Percentiles rank a stretch among this genome's conserved stretches.
These are phyloP conservation scores for Adenanthera pavonina DNA, from an alignment of 306 rosid species.

Conservation along the genomic window DNA sequence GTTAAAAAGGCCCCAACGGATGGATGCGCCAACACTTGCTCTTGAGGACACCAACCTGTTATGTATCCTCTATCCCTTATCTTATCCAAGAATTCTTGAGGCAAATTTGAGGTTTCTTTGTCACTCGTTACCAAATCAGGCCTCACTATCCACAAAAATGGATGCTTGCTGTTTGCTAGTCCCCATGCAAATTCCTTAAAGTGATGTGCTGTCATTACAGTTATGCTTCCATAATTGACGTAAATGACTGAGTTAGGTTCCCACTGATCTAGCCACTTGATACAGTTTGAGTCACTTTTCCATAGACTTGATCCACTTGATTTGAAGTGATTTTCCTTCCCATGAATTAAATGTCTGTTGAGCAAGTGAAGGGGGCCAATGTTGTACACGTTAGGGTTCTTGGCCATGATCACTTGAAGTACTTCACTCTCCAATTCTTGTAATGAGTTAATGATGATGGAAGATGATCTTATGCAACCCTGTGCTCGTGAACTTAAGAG, in stretches of 20 bases:
- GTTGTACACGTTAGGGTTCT: constrained; percentile 46
- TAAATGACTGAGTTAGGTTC: constrained; percentile 50
- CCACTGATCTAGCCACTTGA: constrained; percentile 44
- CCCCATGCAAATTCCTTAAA: constrained; percentile 60
- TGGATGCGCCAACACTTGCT: constrained; percentile 51
- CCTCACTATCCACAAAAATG: constrained; percentile 52
- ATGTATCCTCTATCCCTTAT: constrained; percentile 41
- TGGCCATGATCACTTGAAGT: constrained; percentile 41
- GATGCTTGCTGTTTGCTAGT: constrained; percentile 48
- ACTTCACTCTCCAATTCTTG: constrained; percentile 45
- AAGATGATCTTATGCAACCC: constrained; percentile 39
- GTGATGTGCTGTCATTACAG: constrained; percentile 39
- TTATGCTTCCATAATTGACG: constrained; percentile 47
- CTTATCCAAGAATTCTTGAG: constrained; percentile 44
- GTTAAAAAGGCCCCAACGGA: constrained; percentile 50
- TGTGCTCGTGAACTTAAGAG: constrained; percentile 26
- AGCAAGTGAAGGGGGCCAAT: constrained; percentile 25
- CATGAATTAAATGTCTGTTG: constrained; percentile 10
- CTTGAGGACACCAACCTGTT: constrained; percentile 51
- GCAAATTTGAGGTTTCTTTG: neutral
- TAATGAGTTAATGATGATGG: constrained; percentile 53
- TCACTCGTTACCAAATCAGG: constrained; percentile 43
- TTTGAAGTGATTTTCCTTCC: constrained; percentile 18
- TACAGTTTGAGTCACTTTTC: constrained; percentile 51
- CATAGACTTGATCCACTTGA: constrained; percentile 44